These are phyloP conservation scores for Acacia melanoxylon DNA, from an alignment of 306 rosid genomes.

Conservation along the genomic window DNA sequence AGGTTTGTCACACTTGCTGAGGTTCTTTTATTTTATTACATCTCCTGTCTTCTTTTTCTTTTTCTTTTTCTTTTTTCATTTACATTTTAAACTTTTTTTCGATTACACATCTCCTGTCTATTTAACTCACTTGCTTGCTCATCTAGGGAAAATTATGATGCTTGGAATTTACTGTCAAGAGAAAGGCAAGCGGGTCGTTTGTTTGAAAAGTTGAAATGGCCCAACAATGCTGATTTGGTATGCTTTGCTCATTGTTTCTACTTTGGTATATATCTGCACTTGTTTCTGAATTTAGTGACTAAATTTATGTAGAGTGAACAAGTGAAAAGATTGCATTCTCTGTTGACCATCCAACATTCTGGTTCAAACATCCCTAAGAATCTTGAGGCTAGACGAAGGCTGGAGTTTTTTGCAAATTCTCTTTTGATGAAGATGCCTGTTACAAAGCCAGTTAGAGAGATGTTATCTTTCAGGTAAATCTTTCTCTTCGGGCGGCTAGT, in stretches of 20 bases:
- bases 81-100: no score
- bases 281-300: conserved; percentile 7
- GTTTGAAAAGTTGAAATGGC: conserved; percentile 88
- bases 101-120: not conserved
- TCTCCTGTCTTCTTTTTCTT: not conserved
- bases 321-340: conserved; percentile 77
- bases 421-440: conserved; percentile 89
- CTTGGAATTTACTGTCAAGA: conserved; percentile 63
- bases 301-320: conserved; percentile 55
- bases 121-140: conserved; percentile 21
- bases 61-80: not conserved
- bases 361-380: conserved; percentile 86
- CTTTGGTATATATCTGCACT: not conserved
- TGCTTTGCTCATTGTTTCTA: conserved; percentile 27
- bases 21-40: not conserved
- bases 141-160: conserved; percentile 68
- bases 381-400: conserved; percentile 91
- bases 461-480: conserved; percentile 78
- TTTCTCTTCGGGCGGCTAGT: conserved; percentile 18
- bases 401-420: conserved; percentile 84
- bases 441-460: conserved; percentile 77
- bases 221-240: conserved; percentile 70
- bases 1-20: conserved; percentile 50
- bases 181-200: conserved; percentile 77
- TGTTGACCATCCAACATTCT: conserved; percentile 89